These are phyloP conservation scores for Effrenium voratum DNA, from an alignment of 73 alveolate species.

Conservation along the genomic window DNA sequence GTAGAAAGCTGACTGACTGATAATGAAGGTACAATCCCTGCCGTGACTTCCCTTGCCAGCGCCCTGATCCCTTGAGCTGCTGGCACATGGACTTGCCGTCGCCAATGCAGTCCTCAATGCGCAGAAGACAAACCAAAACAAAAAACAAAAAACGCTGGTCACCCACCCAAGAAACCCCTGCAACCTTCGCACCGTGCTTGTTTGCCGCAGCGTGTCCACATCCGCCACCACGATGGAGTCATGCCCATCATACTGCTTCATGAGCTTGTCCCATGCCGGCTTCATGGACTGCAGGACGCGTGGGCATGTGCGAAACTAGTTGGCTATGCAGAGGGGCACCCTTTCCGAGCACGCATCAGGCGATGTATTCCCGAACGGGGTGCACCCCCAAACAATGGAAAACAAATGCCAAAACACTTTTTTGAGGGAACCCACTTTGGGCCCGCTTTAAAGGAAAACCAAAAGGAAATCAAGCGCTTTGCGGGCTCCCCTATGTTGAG, in stretches of 20 bases:
- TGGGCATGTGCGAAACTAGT: too few species aligned
- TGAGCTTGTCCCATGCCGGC: constrained; percentile 92
- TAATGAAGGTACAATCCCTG: neutral
- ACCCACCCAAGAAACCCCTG: neutral
- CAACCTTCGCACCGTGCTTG: neutral
- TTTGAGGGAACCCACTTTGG: too few species aligned
- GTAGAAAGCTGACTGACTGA: neutral
- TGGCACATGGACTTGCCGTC: constrained; percentile 79
- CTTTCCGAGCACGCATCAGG: too few species aligned
- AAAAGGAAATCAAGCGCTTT: too few species aligned
- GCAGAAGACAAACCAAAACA: neutral
- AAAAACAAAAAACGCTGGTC: neutral
- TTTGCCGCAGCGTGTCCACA: constrained; percentile 24
- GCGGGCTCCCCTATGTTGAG: too few species aligned
- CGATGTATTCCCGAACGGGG: too few species aligned
- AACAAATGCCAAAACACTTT: too few species aligned
- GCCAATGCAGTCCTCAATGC: constrained; percentile 74
- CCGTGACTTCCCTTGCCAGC: too few species aligned
- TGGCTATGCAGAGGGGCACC: too few species aligned
- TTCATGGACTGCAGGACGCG: constrained; percentile 62
- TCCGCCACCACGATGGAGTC: constrained; percentile 83
- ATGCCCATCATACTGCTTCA: constrained; percentile 87
- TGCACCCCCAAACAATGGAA: too few species aligned
- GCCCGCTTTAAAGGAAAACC: too few species aligned
- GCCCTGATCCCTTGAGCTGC: neutral